phyloP scores from a whole-genome alignment of 306 rosid species.

The Myrica gale region DNA sequence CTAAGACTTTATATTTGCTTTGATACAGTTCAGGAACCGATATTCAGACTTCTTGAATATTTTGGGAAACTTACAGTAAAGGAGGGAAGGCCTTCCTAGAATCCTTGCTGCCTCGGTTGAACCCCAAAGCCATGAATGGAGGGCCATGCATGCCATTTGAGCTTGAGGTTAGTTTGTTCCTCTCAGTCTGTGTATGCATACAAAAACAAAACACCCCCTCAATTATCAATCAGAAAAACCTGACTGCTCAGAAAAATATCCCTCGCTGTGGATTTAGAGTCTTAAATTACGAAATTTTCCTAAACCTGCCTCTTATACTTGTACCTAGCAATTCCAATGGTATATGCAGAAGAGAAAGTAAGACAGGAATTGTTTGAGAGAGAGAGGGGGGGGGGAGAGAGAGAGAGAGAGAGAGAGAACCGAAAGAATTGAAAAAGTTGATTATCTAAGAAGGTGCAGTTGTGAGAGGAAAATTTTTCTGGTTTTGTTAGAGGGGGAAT shows the following conservation, averaged over 20 bases:
- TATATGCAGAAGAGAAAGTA: not conserved
- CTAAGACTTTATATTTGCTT: constrained; percentile 5
- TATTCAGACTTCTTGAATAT: constrained; percentile 23
- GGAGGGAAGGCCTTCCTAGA: constrained; percentile 94
- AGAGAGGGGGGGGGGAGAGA: not conserved
- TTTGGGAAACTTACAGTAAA: constrained; percentile 50
- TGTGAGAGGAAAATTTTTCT: not conserved
- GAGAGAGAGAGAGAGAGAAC: no score
- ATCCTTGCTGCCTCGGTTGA: constrained; percentile 75
- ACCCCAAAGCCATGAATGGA: constrained; percentile 75
- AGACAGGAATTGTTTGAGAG: not conserved
- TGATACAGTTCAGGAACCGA: constrained; percentile 22
- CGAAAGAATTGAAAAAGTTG: not conserved
- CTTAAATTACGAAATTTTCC: not conserved
- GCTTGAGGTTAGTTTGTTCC: constrained; percentile 68
- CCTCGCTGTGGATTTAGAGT: not conserved
- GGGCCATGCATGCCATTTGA: constrained; percentile 94
- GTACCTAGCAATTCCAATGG: not conserved
- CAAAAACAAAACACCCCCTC: constrained; percentile 3
- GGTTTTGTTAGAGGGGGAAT: not conserved
- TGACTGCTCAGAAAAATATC: not conserved
- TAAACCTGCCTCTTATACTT: not conserved
- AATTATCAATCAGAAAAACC: not conserved
- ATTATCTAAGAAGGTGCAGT: not conserved
- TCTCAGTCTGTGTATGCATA: constrained; percentile 15